Percentiles rank a stretch among this genome's conserved stretches.
These are phyloP conservation scores for Didymella arachidicola DNA, from an alignment of 2,329 filamentous ascomycete genomes.

Conservation along the genomic window DNA sequence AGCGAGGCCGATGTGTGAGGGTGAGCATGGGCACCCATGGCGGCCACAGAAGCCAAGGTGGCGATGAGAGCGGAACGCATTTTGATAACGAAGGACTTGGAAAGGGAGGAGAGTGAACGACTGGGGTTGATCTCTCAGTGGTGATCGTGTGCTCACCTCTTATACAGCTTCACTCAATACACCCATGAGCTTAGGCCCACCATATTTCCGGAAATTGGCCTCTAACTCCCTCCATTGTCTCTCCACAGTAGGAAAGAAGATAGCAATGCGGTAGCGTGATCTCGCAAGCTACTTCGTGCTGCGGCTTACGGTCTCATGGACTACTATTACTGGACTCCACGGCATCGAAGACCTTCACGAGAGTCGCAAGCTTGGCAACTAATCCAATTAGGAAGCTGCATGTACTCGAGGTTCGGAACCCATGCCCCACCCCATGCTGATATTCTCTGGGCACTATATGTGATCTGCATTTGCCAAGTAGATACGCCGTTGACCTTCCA, in stretches of 20 bases:
- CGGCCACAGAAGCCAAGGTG: slow-evolving; percentile 39
- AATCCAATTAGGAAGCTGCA: slow-evolving; percentile 18
- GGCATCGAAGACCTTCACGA: slow-evolving; percentile 15
- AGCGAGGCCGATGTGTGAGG: slow-evolving; percentile 30
- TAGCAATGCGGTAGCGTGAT: slow-evolving; percentile 20
- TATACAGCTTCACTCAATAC: slow-evolving; percentile 14
- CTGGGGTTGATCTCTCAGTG: slow-evolving; percentile 12
- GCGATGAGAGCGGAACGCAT: slow-evolving; percentile 44
- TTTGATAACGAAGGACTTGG: slow-evolving; percentile 24
- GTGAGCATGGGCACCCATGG: slow-evolving; percentile 36
- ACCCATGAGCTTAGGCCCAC: slow-evolving; percentile 4
- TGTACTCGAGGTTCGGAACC: slow-evolving; percentile 10
- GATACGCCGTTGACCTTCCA: slow-evolving; percentile 21
- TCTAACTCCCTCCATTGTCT: slow-evolving; percentile 2
- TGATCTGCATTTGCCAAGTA: slow-evolving; percentile 23
- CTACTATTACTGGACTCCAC: slow-evolving; percentile 14
- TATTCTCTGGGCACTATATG: slow-evolving; percentile 17
- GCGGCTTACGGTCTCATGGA: slow-evolving; percentile 17
- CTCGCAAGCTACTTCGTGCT: slow-evolving; percentile 9
- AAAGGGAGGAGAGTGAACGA: slow-evolving; percentile 27
- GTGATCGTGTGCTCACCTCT: slow-evolving; percentile 12
- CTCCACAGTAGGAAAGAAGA: slow-evolving; percentile 6
- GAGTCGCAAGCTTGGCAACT: slow-evolving; percentile 17
- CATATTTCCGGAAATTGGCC: slow-evolving; percentile 14
- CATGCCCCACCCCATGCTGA: slow-evolving; percentile 7